Base-by-base conservation (phyloP, 345 rosid species). In the Linum lewisii region DNA sequence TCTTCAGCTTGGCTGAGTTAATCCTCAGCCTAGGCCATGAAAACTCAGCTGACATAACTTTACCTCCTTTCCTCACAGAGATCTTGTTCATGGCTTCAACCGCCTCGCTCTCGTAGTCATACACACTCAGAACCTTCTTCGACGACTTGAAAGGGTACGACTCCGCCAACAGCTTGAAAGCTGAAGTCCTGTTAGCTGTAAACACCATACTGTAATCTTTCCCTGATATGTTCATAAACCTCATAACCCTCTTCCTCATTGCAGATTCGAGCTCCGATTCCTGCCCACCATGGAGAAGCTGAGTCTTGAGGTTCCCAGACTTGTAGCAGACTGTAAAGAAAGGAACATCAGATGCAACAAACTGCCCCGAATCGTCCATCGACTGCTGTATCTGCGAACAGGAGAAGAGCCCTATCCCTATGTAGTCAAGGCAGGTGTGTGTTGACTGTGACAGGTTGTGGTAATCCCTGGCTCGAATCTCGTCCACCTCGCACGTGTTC, bases 381-480 rank as follows among this genome's bases (percentile, higher is more conserved):
- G 34, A 29, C 34, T 29, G 73, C 25, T 76, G 84, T 22, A 82
- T 63, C 71, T 92, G 98, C 24, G 90, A 68, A 73, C 80, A 75
- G 50, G 95, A 88, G 76, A 84, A 88, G 20, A 92, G 83, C 58
- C 98, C 96, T 15, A 81, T 79, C 29, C 98, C 98, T 0, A 88
- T 82, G 72, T 92, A 92, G 73, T 92, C 98, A 64, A 92, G 92
- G 69, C 96, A 92, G 57, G 90, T 82, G 75, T 75, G 74, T n/a
- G 64, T 79, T 79, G 57, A 8, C 34, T 63, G 58, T 2, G 82
- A 78, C 59, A 92, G 88, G 76, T 92, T 90, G 26, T 67, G 69
- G 63, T 88, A 92, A 19, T 88, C 88, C 37, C 73, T 74, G 13
- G 77, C 76, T 68, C 96, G 78, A 32, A 88, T 82, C 14, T 70